A percentile compares a stretch with the other conserved stretches of the same genome.
Conservation (phyloP, 148 eudicot genomes). For the Heliosperma pusillum region DNA sequence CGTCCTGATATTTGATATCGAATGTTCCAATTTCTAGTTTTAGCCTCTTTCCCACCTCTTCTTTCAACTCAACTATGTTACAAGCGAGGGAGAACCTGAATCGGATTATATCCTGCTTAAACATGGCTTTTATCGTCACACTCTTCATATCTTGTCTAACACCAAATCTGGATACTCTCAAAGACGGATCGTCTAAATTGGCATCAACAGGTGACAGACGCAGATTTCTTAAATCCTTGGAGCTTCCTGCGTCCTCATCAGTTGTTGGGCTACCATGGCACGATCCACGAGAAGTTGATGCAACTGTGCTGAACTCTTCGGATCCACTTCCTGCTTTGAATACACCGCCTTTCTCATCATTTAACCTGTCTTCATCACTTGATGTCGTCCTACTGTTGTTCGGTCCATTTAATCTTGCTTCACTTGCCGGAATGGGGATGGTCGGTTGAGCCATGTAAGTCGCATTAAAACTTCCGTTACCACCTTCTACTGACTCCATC, state of each 20-base stretch:
- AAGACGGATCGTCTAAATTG: slow-evolving; percentile 35
- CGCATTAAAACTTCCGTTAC: slow-evolving; percentile 61
- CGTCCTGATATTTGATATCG: slow-evolving; percentile 78
- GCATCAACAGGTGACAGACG: slow-evolving; percentile 33
- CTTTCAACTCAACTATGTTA: slow-evolving; percentile 49
- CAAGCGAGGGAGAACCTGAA: slow-evolving; percentile 54
- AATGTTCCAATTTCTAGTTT: slow-evolving; percentile 70
- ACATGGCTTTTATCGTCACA: slow-evolving; percentile 70
- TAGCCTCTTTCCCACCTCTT: slow-evolving; percentile 72
- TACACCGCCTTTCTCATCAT: slow-evolving; percentile 27
- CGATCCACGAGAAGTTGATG: slow-evolving; percentile 74
- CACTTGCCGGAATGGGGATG: slow-evolving; percentile 47
- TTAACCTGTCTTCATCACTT: slow-evolving; percentile 26
- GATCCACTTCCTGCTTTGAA: slow-evolving; percentile 53
- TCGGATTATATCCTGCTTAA: slow-evolving; percentile 73
- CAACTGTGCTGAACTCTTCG: slow-evolving; percentile 61
- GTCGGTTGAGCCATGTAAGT: slow-evolving; percentile 50
- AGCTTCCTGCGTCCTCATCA: slow-evolving; percentile 67
- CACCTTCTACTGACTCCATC: slow-evolving; percentile 87
- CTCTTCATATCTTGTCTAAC: slow-evolving; percentile 50
- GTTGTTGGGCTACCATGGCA: slow-evolving; percentile 53
- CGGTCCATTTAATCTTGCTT: slow-evolving; percentile 22
- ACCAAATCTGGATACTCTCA: slow-evolving; percentile 35
- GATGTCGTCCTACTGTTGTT: slow-evolving; percentile 13
- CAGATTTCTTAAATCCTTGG: slow-evolving; percentile 58